A percentile compares a stretch with the other conserved stretches of the same genome.
phyloP scores from a whole-genome alignment of 441 rosid genomes.

The Eutrema salsugineum region DNA sequence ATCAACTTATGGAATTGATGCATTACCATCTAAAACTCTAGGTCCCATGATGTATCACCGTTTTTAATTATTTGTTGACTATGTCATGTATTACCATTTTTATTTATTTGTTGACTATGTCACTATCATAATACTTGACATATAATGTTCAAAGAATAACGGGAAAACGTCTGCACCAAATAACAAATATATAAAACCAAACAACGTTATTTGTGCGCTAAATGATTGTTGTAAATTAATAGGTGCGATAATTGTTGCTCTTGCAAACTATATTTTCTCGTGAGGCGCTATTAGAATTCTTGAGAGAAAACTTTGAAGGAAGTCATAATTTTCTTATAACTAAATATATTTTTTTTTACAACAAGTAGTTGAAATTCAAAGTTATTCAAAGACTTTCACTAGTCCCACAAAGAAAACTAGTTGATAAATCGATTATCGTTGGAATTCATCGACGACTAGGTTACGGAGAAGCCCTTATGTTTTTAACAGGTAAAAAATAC shows the following conservation, averaged over 20 bases:
- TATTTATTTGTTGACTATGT: not conserved
- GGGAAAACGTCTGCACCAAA: slow-evolving; percentile 11
- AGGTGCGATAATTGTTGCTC: too few relatives aligned
- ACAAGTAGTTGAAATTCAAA: too few relatives aligned
- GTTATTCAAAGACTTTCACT: not conserved
- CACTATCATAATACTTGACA: not conserved
- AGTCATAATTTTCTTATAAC: too few relatives aligned
- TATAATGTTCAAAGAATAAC: not conserved
- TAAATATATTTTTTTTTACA: too few relatives aligned
- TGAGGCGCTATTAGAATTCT: too few relatives aligned
- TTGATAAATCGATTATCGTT: not conserved
- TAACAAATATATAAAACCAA: not conserved
- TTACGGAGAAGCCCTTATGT: not conserved
- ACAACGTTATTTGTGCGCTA: not conserved
- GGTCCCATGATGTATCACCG: too few relatives aligned
- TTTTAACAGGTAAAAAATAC: too few relatives aligned
- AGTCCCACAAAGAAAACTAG: not conserved
- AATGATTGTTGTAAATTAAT: not conserved
- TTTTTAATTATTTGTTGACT: too few relatives aligned
- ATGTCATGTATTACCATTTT: not conserved
- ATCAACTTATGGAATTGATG: too few relatives aligned
- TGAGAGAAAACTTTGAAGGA: too few relatives aligned
- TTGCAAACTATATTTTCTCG: too few relatives aligned
- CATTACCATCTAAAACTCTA: too few relatives aligned
- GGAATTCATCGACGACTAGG: not conserved